A percentile compares a stretch with the other conserved stretches of the same genome.
phyloP scores from a whole-genome alignment of 1,139 yeast species.

The Yamadazyma buinensis region DNA sequence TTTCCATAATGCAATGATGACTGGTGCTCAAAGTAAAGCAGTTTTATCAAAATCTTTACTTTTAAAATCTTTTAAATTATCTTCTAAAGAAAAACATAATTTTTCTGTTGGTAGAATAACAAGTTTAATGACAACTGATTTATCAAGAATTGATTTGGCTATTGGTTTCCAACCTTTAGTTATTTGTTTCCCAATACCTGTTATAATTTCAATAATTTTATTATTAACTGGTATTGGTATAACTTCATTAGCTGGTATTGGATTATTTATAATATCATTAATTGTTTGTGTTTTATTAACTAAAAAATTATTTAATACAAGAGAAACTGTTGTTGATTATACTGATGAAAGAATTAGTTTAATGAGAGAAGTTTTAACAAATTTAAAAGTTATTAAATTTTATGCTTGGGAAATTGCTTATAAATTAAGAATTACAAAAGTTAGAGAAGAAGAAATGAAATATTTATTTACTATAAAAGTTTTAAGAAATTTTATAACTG shows the following conservation, averaged over 20 bases:
- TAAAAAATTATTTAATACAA: constrained; percentile 29
- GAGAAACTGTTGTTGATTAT: constrained; percentile 37
- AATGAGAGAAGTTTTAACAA: constrained; percentile 42
- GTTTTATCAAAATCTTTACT: constrained; percentile 38
- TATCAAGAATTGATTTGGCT: constrained; percentile 45
- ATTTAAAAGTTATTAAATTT: constrained; percentile 42
- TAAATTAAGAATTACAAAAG: constrained; percentile 30
- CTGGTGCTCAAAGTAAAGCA: constrained; percentile 46
- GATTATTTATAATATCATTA: constrained; percentile 38
- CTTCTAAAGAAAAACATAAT: constrained; percentile 29
- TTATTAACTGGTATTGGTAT: constrained; percentile 37
- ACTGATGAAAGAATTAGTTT: constrained; percentile 42
- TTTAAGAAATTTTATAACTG: constrained; percentile 42
- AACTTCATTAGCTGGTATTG: constrained; percentile 41
- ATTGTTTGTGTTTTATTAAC: constrained; percentile 36
- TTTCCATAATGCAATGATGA: constrained; percentile 43
- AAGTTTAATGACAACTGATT: constrained; percentile 43
- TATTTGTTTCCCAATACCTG: constrained; percentile 44
- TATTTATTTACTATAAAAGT: constrained; percentile 41
- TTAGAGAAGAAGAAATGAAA: constrained; percentile 39
- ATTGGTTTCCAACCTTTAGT: constrained; percentile 45
- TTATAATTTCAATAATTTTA: constrained; percentile 36
- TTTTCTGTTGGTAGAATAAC: constrained; percentile 42
- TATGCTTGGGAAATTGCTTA: constrained; percentile 50
- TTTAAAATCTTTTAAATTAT: constrained; percentile 37